Evolutionary conservation across 768 basidiomycete genomes (phyloP).

Genomic region (Tricholoma sp.): DNA sequence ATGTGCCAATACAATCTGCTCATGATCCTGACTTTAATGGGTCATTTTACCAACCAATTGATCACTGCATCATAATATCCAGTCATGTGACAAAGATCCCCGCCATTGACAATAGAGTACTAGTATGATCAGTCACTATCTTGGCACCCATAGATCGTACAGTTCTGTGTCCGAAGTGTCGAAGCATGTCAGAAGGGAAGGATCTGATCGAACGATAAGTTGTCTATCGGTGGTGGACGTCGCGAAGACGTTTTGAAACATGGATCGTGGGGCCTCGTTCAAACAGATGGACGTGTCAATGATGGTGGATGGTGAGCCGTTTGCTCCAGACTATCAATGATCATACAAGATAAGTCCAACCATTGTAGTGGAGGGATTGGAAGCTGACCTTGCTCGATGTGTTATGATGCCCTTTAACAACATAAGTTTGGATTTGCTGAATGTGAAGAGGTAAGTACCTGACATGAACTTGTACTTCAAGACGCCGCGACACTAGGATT

Average conservation of each 20-base stretch:
- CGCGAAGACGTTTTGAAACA: constrained; percentile 26
- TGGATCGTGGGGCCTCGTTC: constrained; percentile 24
- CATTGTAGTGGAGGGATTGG: background rate
- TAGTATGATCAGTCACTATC: no score
- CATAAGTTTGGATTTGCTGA: background rate
- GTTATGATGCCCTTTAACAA: background rate
- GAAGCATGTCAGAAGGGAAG: constrained; percentile 65
- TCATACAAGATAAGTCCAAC: background rate
- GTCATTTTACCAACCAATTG: no score
- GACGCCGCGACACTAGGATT: no score
- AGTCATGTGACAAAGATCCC: no score
- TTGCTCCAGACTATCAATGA: constrained; percentile 16
- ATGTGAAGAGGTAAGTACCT: no score
- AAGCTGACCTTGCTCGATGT: background rate
- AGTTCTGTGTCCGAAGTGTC: constrained; percentile 72
- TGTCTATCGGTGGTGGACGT: constrained; percentile 25
- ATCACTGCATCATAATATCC: no score
- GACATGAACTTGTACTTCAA: no score
- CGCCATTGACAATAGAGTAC: no score
- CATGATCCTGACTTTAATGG: no score
- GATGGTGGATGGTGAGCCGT: constrained; percentile 30
- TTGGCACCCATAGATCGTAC: constrained; percentile 73
- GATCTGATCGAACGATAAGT: constrained; percentile 56
- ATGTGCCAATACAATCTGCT: no score
- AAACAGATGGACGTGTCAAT: constrained; percentile 13